Conservation (phyloP, 805 yeast species). For the Starmerella ratchasimensis region DNA sequence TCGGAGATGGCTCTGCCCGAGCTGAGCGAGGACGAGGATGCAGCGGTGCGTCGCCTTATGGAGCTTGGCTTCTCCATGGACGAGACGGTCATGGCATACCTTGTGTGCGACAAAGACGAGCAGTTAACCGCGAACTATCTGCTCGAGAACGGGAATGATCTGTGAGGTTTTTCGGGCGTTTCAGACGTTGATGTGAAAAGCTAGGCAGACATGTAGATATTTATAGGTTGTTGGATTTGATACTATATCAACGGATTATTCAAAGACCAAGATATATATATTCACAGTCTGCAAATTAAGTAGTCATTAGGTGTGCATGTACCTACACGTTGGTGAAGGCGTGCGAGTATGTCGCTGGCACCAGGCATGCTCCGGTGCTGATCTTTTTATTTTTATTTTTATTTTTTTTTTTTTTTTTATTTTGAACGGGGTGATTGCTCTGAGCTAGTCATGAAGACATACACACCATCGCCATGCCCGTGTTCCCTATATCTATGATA, state of each 20-base stretch:
- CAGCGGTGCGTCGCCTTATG: constrained; percentile 77
- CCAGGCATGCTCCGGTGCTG: no score
- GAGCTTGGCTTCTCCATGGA: constrained; percentile 87
- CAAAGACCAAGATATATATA: not conserved
- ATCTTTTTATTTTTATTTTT: not conserved
- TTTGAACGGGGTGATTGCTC: not conserved
- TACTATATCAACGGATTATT: no score
- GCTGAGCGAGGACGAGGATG: constrained; percentile 73
- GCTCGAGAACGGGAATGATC: constrained; percentile 35
- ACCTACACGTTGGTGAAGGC: no score
- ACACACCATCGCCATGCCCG: no score
- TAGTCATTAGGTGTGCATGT: no score
- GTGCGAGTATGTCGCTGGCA: no score
- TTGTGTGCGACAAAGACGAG: constrained; percentile 97
- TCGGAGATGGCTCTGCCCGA: no score
- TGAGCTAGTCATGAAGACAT: no score
- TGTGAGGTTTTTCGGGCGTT: not conserved
- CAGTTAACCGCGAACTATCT: constrained; percentile 89
- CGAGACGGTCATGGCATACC: constrained; percentile 79
- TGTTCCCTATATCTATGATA: no score
- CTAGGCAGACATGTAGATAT: not conserved
- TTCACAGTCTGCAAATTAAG: no score
- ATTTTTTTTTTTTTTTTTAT: not conserved
- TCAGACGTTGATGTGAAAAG: not conserved
- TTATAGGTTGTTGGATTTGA: no score